phyloP scores from a whole-genome alignment of 805 yeast species.

The Wickerhamiella slavikovae region DNA sequence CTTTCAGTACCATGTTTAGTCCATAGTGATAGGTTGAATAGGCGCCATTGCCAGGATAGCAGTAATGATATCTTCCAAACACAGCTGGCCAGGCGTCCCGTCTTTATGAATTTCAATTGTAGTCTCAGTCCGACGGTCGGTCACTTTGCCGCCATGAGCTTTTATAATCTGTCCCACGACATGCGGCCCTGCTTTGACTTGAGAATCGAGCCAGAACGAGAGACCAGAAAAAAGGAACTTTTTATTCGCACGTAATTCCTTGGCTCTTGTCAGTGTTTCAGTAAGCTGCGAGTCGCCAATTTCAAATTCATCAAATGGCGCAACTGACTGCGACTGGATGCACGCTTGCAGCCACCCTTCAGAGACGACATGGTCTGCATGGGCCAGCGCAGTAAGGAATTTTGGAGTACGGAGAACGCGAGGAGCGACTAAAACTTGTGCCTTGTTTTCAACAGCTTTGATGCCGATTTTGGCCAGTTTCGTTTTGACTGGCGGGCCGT shows the following conservation, averaged over 20 bases:
- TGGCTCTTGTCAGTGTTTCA: conserved; percentile 4
- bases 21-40: too few species aligned
- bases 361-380: conserved; percentile 17
- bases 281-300: conserved; percentile 7
- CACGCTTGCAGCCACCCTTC: conserved; percentile 13
- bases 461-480: conserved; percentile 32
- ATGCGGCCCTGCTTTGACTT: conserved; percentile 38
- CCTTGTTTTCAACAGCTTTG: conserved; percentile 23
- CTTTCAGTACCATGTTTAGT: too few species aligned
- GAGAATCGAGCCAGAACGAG: conserved; percentile 33
- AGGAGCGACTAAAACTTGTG: conserved; percentile 43
- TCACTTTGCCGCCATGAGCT: conserved; percentile 33
- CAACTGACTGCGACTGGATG: conserved; percentile 6
- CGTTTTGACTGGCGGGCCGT: conserved; percentile 8
- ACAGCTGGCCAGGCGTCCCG: too few species aligned
- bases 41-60: conserved; percentile 10
- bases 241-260: conserved; percentile 3
- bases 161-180: conserved; percentile 34
- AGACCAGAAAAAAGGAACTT: conserved; percentile 26
- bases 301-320: conserved; percentile 10
- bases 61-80: conserved; percentile 7
- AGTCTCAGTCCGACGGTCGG: too few species aligned
- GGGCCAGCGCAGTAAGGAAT: conserved; percentile 50
- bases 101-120: too few species aligned
- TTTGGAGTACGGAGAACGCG: conserved; percentile 71